phyloP scores from a whole-genome alignment of 2,329 filamentous ascomycete genomes.

The Diaporthe citrichinensis region DNA sequence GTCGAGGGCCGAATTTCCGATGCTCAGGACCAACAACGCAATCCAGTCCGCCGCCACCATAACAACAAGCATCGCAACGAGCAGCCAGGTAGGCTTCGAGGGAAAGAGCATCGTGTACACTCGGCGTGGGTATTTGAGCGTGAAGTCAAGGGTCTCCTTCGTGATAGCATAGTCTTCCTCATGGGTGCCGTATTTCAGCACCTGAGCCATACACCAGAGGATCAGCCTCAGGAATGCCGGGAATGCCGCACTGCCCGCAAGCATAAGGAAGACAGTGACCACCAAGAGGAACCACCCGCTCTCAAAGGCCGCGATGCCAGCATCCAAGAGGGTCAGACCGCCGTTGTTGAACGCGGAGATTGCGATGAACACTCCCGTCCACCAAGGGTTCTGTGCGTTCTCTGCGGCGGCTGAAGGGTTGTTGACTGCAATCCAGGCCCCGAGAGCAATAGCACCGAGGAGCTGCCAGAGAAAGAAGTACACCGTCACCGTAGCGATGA shows the following conservation, averaged over 20 bases:
- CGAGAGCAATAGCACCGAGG: conserved; percentile 69
- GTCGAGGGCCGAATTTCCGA: conserved; percentile 63
- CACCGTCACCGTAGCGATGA: conserved; percentile 72
- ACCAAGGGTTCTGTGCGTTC: conserved; percentile 63
- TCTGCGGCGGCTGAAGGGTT: conserved; percentile 31
- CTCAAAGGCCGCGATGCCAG: conserved; percentile 65
- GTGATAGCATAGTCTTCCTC: conserved; percentile 55
- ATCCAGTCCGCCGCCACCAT: conserved; percentile 67
- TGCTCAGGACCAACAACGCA: conserved; percentile 66
- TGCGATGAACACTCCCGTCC: conserved; percentile 69
- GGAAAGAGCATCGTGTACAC: conserved; percentile 77
- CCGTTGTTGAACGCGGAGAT: conserved; percentile 70
- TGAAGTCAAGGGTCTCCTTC: conserved; percentile 59
- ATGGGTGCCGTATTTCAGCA: conserved; percentile 48
- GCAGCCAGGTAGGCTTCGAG: conserved; percentile 65
- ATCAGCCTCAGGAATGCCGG: conserved; percentile 62
- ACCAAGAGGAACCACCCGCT: conserved; percentile 50
- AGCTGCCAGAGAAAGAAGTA: conserved; percentile 74
- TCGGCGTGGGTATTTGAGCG: conserved; percentile 69
- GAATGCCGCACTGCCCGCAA: conserved; percentile 67
- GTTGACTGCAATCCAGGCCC: conserved; percentile 53
- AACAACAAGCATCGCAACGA: conserved; percentile 59
- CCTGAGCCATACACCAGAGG: conserved; percentile 28
- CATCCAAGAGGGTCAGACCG: conserved; percentile 68
- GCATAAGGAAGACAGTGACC: conserved; percentile 49